Evolutionary conservation across 192 early-diverging fungal species (phyloP).

Genomic region (Backusella psychrophila): DNA sequence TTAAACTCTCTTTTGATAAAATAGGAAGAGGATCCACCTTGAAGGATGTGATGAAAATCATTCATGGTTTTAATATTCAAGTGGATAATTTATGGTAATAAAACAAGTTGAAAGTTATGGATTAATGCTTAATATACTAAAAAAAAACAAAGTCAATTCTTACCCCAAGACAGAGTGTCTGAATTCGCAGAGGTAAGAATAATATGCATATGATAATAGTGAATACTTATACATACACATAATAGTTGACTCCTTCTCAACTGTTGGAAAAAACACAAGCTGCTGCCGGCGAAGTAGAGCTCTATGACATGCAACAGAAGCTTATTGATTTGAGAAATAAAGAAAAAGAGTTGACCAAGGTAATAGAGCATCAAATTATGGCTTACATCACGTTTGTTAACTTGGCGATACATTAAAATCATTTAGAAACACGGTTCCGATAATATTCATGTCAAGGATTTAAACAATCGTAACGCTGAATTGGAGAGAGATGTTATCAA

Average conservation of each 20-base stretch:
- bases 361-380: constrained; percentile 7
- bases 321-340: constrained; percentile 57
- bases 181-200: constrained; percentile 80
- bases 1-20: neutral
- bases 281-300: constrained; percentile 70
- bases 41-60: constrained; percentile 62
- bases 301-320: constrained; percentile 64
- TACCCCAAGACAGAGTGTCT: constrained; percentile 93
- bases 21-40: constrained; percentile 58
- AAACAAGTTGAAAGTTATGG: too few relatives aligned
- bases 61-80: constrained; percentile 75
- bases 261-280: constrained; percentile 83
- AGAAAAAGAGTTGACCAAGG: constrained; percentile 46
- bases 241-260: constrained; percentile 70
- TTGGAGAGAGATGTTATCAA: constrained; percentile 76
- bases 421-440: constrained; percentile 50
- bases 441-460: constrained; percentile 52
- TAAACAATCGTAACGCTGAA: constrained; percentile 66
- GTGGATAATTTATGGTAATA: constrained; percentile 92
- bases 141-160: constrained; percentile 68
- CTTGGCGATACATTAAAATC: neutral
- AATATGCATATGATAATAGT: neutral
- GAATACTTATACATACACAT: neutral
- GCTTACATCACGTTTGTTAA: neutral
- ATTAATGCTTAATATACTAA: neutral